A percentile compares a stretch with the other conserved stretches of the same genome.
Conservation (phyloP, 2,329 filamentous ascomycete genomes). For the Harringtonia aguacate region DNA sequence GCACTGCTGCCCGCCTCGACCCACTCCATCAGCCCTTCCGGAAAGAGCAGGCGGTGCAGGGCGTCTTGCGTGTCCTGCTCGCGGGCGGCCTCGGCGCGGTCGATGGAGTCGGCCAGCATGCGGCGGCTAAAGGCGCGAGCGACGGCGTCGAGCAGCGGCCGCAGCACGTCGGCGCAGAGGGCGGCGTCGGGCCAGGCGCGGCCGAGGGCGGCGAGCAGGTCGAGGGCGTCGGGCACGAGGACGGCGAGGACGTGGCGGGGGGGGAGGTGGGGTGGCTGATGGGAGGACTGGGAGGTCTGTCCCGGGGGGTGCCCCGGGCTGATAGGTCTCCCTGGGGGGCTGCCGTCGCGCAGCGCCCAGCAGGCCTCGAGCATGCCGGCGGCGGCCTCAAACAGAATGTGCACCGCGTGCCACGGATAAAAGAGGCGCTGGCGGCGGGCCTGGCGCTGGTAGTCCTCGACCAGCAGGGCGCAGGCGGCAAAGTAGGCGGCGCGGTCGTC, state of each 20-base stretch:
- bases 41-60: background rate
- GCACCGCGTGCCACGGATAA: conserved; percentile 1
- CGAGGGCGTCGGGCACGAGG: background rate
- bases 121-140: background rate
- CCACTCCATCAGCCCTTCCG: background rate
- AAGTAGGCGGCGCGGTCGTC: background rate
- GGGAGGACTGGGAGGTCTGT: no score
- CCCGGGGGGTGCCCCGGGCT: no score
- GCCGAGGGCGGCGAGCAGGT: background rate
- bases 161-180: background rate
- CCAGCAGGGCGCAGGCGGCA: conserved; percentile 1
- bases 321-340: no score
- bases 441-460: conserved; percentile 3
- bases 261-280: background rate
- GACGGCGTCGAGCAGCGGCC: background rate
- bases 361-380: conserved; percentile 1
- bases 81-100: background rate
- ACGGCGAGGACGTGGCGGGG: background rate
- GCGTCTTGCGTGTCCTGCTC: background rate
- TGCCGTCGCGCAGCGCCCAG: background rate
- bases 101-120: background rate
- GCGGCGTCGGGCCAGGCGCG: background rate
- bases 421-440: background rate
- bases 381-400: conserved; percentile 1
- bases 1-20: background rate